Conservation (phyloP, 345 rosid genomes). For the sweet orange (Citrus sinensis) region DVS_A1.0 CM039168.1:4933001-4933500, state of each 20-base stretch:
- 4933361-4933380: constrained; percentile 84
- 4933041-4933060: neutral
- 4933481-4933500: constrained; percentile 38
- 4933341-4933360: constrained; percentile 84
- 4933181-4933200: neutral
- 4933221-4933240: neutral
- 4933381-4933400: constrained; percentile 69
- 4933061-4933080: constrained; percentile 56
- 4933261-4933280: neutral
- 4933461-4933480: constrained; percentile 12
- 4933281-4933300: constrained; percentile 11
- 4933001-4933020: neutral
- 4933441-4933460: neutral
- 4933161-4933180: constrained; percentile 96
- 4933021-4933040: neutral
- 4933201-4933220: neutral
- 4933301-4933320: constrained; percentile 86
- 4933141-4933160: constrained; percentile 80
- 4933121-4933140: constrained; percentile 85
- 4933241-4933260: neutral
- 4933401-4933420: constrained; percentile 65
- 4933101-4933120: constrained; percentile 98
- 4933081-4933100: constrained; percentile 93
- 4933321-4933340: constrained; percentile 90
- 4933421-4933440: neutral